Evolutionary conservation across 2,329 filamentous ascomycete genomes (phyloP), one percentile per base, ranked within the genome.

Genomic region (Neonectria neomacrospora): DNA sequence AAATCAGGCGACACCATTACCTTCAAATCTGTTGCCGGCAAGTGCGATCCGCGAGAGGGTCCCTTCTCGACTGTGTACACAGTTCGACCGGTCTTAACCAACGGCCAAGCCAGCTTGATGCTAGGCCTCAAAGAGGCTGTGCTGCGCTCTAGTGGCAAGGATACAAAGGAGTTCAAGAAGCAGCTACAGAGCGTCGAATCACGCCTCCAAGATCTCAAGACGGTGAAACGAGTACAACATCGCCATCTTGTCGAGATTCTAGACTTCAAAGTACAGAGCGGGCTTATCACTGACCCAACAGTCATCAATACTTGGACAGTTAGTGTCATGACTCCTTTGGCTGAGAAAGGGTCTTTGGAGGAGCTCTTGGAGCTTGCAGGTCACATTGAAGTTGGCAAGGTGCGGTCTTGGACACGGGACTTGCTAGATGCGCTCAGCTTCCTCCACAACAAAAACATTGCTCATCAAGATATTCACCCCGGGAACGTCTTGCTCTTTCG

Each of bases 321-420:
- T 57, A 91, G 88, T 68, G 83, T 96, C 3, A 82, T 97, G 22
- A 90, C 86, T 44, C 91, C 94, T 51, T 86, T 92, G 71, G 91
- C 92, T 11, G 91, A 93, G 55, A 94, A 92, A 76, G 94, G 93
- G 0, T 92, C 94, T 0, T 80, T 99, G 14, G 88, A 90, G 28
- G 93, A 97, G 71, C 83, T 96, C 20, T 83, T 99, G 30, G 91
- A 95, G 60, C 86, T 95, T 64, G 88, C 93, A 44, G 93, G 91
- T 5, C 86, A 86, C 30, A 81, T 97, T 54, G 87, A 91, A 44
- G 86, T 92, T 54, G 87, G 88, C 67, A 94, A 90, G 75, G 90
- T 94, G 47, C 90, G 94, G 56, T 90, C 92, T 23, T 98, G 94
- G 91, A 96, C 93, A n/a, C 89, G 94, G 63, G 93, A 97, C 72